phyloP scores from a whole-genome alignment of 2,329 filamentous ascomycete species.

The Purpureocillium takamizusanense region DNA sequence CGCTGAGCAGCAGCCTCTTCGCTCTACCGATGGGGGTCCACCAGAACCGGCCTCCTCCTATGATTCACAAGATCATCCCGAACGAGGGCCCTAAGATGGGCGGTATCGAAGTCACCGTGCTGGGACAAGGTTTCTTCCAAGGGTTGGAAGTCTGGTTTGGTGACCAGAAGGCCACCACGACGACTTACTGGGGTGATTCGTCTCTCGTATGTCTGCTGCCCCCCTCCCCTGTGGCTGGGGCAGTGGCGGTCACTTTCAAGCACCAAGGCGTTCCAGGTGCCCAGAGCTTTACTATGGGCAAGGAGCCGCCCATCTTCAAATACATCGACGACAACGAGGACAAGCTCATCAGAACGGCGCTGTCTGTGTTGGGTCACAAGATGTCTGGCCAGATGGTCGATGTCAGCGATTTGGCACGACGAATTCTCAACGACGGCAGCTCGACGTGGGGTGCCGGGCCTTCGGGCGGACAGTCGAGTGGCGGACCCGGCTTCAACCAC shows the following conservation, averaged over 20 bases:
- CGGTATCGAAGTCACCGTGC: constrained; percentile 77
- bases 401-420: constrained; percentile 50
- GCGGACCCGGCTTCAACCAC: constrained; percentile 34
- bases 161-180: constrained; percentile 52
- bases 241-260: constrained; percentile 63
- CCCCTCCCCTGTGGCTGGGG: constrained; percentile 56
- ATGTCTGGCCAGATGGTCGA: constrained; percentile 55
- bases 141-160: constrained; percentile 81
- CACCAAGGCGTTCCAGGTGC: constrained; percentile 33
- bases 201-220: constrained; percentile 74
- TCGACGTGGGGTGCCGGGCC: constrained; percentile 37
- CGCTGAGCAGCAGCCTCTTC: constrained; percentile 40
- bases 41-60: constrained; percentile 37
- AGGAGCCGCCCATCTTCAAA: constrained; percentile 50
- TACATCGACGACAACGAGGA: constrained; percentile 67
- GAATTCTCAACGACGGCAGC: constrained; percentile 44
- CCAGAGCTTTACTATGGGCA: constrained; percentile 25
- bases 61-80: constrained; percentile 78
- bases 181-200: constrained; percentile 71
- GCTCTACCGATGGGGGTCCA: constrained; percentile 38
- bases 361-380: constrained; percentile 56
- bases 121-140: constrained; percentile 71
- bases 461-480: constrained; percentile 27
- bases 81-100: constrained; percentile 73
- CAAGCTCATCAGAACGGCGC: constrained; percentile 57